These are phyloP conservation scores for Giardia duodenalis DNA, from an alignment of 208 protist species.

Conservation along the genomic window DNA sequence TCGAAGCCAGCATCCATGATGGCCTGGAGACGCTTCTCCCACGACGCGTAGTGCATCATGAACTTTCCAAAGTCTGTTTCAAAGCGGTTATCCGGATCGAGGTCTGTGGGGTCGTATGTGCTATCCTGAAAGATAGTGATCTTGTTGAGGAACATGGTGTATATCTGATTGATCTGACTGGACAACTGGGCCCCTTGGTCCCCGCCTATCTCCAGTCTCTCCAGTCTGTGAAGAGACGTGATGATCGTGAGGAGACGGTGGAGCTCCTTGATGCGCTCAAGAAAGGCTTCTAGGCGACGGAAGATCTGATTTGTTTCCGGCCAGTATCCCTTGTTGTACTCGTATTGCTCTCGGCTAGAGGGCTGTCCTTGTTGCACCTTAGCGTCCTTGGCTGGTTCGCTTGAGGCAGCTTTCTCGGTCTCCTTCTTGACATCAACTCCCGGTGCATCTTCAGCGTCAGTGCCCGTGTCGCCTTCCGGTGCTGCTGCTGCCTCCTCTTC, in stretches of 20 bases:
- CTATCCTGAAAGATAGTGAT: neutral
- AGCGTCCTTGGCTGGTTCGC: neutral
- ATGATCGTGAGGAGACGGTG: neutral
- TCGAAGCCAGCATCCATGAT: constrained; percentile 18
- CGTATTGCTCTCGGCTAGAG: neutral
- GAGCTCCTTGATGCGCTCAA: constrained; percentile 33
- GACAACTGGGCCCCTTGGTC: neutral
- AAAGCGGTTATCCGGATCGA: neutral
- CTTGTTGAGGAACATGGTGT: neutral
- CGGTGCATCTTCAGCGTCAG: neutral
- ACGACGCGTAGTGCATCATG: neutral
- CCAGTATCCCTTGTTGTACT: constrained; percentile 18
- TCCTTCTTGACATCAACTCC: neutral
- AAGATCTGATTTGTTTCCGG: neutral
- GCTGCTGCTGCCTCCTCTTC: neutral
- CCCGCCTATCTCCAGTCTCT: constrained; percentile 32
- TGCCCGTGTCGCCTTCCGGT: neutral
- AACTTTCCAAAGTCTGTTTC: constrained; percentile 8
- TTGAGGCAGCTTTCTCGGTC: neutral
- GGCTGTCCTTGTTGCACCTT: neutral
- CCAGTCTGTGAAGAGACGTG: neutral
- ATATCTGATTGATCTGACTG: constrained; percentile 24
- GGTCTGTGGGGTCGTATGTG: constrained; percentile 28
- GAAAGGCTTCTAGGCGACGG: neutral
- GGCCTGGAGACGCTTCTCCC: neutral